Conservation (phyloP, 2,329 filamentous ascomycete species). For the Colletotrichum tropicicola region DNA sequence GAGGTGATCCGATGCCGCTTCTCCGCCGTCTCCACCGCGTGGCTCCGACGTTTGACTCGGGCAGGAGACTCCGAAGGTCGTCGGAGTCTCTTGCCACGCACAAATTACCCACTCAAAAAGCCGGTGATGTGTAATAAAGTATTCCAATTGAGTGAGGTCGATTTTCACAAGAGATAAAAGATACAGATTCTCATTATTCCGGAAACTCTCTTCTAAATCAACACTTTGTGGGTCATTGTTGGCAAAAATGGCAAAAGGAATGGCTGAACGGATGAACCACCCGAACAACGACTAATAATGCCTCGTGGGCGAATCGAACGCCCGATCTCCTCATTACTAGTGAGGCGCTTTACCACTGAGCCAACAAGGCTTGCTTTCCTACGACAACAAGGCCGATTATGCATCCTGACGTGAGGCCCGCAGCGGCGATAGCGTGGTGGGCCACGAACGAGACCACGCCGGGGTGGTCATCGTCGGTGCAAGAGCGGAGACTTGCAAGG, state of each 20-base stretch:
- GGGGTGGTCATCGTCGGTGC: neutral
- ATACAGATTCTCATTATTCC: too few relatives aligned
- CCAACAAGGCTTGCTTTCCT: conserved; percentile 15
- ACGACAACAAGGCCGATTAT: rapidly evolving
- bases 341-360: conserved; percentile 31
- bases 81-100: neutral
- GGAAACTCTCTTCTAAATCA: too few relatives aligned
- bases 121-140: too few relatives aligned
- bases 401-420: neutral
- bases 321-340: conserved; percentile 31
- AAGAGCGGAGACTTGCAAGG: too few relatives aligned
- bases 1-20: conserved; percentile 14
- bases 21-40: conserved; percentile 12
- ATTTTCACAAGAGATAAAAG: too few relatives aligned
- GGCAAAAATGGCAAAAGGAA: neutral
- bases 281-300: neutral
- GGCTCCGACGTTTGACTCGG: neutral
- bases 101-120: too few relatives aligned
- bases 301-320: conserved; percentile 30
- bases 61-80: neutral
- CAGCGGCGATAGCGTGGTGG: neutral
- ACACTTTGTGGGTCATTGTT: too few relatives aligned
- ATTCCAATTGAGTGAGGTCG: too few relatives aligned
- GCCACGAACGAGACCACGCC: neutral
- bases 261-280: neutral